phyloP scores from a whole-genome alignment of 139 green algal species.

The Micractinium sp. region DNA sequence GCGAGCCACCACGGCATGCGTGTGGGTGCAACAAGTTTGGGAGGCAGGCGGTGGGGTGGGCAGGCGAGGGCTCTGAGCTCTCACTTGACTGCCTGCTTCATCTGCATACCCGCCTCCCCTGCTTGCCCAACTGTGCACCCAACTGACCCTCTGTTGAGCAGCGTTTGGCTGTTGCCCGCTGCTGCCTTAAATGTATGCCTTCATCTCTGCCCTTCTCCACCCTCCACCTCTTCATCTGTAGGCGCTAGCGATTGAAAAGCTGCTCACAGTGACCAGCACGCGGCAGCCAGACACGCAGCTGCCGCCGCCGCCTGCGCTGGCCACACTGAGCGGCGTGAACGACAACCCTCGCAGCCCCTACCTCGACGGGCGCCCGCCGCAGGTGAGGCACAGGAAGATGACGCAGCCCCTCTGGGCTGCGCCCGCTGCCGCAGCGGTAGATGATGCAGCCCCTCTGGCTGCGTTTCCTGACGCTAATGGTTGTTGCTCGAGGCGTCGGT shows the following conservation, averaged over 20 bases:
- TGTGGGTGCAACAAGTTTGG: too few species aligned
- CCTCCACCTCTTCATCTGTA: conserved; percentile 1
- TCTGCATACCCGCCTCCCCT: too few species aligned
- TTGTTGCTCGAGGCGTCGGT: not conserved
- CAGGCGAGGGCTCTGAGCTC: too few species aligned
- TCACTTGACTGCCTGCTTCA: too few species aligned
- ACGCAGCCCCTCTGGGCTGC: not conserved
- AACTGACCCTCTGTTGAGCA: too few species aligned
- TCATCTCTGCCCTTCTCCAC: not conserved
- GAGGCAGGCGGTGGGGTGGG: too few species aligned
- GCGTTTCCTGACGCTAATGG: too few species aligned
- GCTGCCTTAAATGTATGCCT: too few species aligned
- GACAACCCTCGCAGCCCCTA: conserved; percentile 52
- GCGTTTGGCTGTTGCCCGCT: too few species aligned
- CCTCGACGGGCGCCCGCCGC: conserved; percentile 8
- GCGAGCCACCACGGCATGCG: too few species aligned
- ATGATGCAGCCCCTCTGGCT: too few species aligned
- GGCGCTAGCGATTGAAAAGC: conserved; percentile 62
- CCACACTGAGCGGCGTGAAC: conserved; percentile 52
- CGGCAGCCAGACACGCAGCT: conserved; percentile 9
- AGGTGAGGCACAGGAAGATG: not conserved
- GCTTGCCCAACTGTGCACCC: too few species aligned
- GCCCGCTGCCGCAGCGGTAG: not conserved
- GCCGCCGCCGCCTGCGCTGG: conserved; percentile 35
- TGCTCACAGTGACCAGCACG: conserved; percentile 64